Evolutionary conservation across 805 yeast species (phyloP).

Genomic region (Brettanomyces nanus): DNA sequence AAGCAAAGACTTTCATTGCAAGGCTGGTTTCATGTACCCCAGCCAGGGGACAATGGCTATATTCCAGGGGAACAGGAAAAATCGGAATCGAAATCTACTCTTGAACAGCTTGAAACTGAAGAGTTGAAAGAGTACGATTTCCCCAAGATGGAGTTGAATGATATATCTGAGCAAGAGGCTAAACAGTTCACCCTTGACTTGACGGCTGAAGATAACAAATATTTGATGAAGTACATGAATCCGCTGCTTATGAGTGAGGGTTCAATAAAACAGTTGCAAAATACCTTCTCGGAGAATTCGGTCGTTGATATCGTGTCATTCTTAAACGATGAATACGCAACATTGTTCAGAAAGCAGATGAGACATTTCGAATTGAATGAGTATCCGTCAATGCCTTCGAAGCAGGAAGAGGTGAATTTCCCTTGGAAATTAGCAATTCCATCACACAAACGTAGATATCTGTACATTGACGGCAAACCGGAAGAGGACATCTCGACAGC

Average conservation of each 20-base stretch:
- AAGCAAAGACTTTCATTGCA: slow-evolving; percentile 87
- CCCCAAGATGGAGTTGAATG: slow-evolving; percentile 46
- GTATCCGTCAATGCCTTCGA: slow-evolving; percentile 43
- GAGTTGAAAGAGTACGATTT: slow-evolving; percentile 73
- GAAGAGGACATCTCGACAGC: slow-evolving; percentile 26
- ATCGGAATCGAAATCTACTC: slow-evolving; percentile 65
- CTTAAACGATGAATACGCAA: slow-evolving; percentile 48
- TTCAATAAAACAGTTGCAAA: slow-evolving; percentile 35
- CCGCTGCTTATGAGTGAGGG: slow-evolving; percentile 36
- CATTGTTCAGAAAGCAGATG: slow-evolving; percentile 35
- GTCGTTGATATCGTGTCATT: slow-evolving; percentile 59
- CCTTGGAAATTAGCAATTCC: slow-evolving; percentile 95
- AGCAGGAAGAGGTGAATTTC: slow-evolving; percentile 40
- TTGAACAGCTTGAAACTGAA: slow-evolving; percentile 71
- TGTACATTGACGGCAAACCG: slow-evolving; percentile 68
- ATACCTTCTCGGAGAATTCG: slow-evolving; percentile 57
- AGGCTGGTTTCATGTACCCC: slow-evolving; percentile 99
- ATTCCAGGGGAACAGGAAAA: slow-evolving; percentile 75
- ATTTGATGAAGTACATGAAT: slow-evolving; percentile 48
- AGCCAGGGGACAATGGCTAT: slow-evolving; percentile 81
- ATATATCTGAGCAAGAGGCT: slow-evolving; percentile 17
- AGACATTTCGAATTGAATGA: slow-evolving; percentile 54
- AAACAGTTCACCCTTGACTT: slow-evolving; percentile 19
- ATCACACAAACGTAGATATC: slow-evolving; percentile 83
- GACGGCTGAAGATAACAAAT: slow-evolving; percentile 35